Evolutionary conservation across 768 basidiomycete genomes (phyloP).

Genomic region (Xanthoconium purpureum): DNA sequence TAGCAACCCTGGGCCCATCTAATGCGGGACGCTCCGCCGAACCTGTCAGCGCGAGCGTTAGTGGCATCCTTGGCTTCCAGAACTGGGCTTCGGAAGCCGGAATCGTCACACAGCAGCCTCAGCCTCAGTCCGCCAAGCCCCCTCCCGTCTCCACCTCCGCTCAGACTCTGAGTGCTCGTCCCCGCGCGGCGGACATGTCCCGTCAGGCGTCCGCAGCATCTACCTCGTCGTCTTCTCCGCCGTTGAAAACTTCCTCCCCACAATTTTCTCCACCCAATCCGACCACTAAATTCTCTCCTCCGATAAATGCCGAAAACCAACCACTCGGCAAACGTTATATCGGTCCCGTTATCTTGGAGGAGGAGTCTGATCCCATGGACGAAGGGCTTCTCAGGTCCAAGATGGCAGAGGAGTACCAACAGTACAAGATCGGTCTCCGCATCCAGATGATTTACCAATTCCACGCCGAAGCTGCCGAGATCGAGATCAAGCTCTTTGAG

Average conservation of each 20-base stretch:
- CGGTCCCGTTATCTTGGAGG: slow-evolving; percentile 29
- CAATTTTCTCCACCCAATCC: slow-evolving; percentile 26
- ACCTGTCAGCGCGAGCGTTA: slow-evolving; percentile 7
- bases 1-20: slow-evolving; percentile 28
- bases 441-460: slow-evolving; percentile 36
- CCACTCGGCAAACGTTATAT: slow-evolving; percentile 33
- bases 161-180: slow-evolving; percentile 17
- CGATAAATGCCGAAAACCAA: slow-evolving; percentile 15
- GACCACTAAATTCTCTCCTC: slow-evolving; percentile 26
- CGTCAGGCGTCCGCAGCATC: slow-evolving; percentile 30
- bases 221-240: slow-evolving; percentile 15
- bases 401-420: slow-evolving; percentile 33
- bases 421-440: slow-evolving; percentile 30
- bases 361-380: slow-evolving; percentile 28
- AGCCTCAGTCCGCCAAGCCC: slow-evolving; percentile 8
- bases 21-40: slow-evolving; percentile 21
- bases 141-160: not conserved
- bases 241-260: slow-evolving; percentile 21
- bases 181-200: slow-evolving; percentile 31
- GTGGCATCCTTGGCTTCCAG: slow-evolving; percentile 25
- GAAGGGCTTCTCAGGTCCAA: slow-evolving; percentile 30
- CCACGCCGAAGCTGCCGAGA: slow-evolving; percentile 27
- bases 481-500: slow-evolving; percentile 32
- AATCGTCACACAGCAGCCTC: slow-evolving; percentile 20
- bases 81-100: slow-evolving; percentile 32